Evolutionary conservation across 2,329 filamentous ascomycete genomes (phyloP).

Genomic region (Lanzia echinophila): DNA sequence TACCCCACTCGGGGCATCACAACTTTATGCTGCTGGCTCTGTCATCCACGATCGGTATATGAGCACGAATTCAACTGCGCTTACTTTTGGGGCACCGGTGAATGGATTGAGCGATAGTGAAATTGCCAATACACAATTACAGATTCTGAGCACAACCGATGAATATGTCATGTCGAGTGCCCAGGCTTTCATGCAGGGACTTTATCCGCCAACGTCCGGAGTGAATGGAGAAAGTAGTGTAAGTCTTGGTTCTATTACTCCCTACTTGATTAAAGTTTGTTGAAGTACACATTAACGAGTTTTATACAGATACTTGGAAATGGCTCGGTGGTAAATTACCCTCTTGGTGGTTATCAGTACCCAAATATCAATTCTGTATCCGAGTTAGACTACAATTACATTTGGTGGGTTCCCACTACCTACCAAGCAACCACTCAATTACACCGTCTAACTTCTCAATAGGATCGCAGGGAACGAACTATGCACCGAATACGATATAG

Average conservation of each 20-base stretch:
- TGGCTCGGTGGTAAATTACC: slow-evolving; percentile 53
- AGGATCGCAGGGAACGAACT: slow-evolving; percentile 24
- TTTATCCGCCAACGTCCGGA: slow-evolving; percentile 60
- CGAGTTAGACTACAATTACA: slow-evolving; percentile 3
- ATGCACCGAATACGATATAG: slow-evolving; percentile 20
- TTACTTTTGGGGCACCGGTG: slow-evolving; percentile 33
- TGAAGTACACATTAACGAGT: not conserved
- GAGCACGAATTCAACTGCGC: slow-evolving; percentile 20
- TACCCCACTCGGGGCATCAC: slow-evolving; percentile 48
- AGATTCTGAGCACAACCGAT: slow-evolving; percentile 36
- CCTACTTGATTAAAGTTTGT: not conserved
- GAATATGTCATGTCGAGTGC: slow-evolving; percentile 58
- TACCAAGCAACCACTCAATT: not conserved
- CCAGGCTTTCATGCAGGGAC: slow-evolving; percentile 71
- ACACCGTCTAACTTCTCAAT: not conserved
- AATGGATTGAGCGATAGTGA: slow-evolving; percentile 18
- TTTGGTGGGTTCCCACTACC: not conserved
- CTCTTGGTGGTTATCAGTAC: slow-evolving; percentile 74
- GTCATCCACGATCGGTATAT: slow-evolving; percentile 46
- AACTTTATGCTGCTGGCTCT: slow-evolving; percentile 43
- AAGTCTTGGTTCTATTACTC: not conserved
- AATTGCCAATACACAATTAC: slow-evolving; percentile 26
- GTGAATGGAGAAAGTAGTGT: not conserved
- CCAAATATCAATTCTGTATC: slow-evolving; percentile 36
- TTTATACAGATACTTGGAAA: slow-evolving; percentile 47